Evolutionary conservation across 2,329 filamentous ascomycete species (phyloP), one percentile per base, ranked within the genome.

Genomic region (Lecanicillium sp.): DNA sequence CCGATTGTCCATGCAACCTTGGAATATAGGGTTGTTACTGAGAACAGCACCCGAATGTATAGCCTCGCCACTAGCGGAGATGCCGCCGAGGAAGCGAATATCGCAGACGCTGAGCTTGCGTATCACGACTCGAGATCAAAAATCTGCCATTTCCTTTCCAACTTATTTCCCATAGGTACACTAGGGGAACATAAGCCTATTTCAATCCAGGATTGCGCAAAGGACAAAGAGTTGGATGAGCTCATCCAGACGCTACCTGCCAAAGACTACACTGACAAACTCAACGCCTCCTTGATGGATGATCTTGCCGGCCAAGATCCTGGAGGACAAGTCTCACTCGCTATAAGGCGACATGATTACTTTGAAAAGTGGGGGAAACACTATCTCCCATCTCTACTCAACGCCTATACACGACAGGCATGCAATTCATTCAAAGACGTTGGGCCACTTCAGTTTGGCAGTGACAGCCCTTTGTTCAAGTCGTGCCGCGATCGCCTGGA

Each of bases 381-480:
- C 52, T 81, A 74, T 51, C 64, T 80, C 5, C 69, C 68, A 1
- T 73, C 71, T 6, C 59, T 79, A 2, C 67, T 71, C 18, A 65
- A 70, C 43, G 75, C 75, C 0, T 73, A 81, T 46, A 59, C 63
- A 1, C 63, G 67, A 17, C 77, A 80, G 52, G 56, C 71, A 9
- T 78, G 75, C 59, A 78, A 77, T 51, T 71, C 70, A 0, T 80
- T 79, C 65, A 78, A 78, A 49, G 77, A 80, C 43, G 59, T 68
- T 0, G 76, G 76, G 0, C 72, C 75, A 4, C 62, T 73, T 6
- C 60, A 65, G 44, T 80, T 79, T 47, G 67, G 73, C 13, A 48
- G 48, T 1, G 51, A 63, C 2, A 75, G 70, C 37, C 62, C 67
- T 0, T 58, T 79, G 3, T 80, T 81, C 49, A 51, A 55, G 12